Conservation (phyloP, 176 grass and related monocot species). For the Bolboschoenus planiculmis region DNA sequence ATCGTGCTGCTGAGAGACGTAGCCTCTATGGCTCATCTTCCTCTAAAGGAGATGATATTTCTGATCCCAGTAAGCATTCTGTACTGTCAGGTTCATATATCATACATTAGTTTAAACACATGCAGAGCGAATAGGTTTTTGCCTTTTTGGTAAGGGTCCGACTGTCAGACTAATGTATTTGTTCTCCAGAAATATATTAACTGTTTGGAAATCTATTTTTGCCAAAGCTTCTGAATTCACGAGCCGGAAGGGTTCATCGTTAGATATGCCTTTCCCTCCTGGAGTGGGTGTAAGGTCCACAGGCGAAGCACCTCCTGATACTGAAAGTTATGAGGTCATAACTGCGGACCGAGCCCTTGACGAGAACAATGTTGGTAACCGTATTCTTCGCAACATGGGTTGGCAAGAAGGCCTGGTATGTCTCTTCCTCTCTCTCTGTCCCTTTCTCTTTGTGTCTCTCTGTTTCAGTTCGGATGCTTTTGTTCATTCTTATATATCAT, state of each 20-base stretch:
- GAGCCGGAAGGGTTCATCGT: slow-evolving; percentile 66
- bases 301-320: slow-evolving; percentile 49
- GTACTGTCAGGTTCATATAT: slow-evolving; percentile 10
- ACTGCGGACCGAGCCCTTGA: slow-evolving; percentile 74
- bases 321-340: slow-evolving; percentile 89
- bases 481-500: neutral
- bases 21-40: slow-evolving; percentile 75
- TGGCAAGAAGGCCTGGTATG: slow-evolving; percentile 20
- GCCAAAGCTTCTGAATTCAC: slow-evolving; percentile 60
- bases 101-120: neutral
- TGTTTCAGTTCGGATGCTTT: neutral
- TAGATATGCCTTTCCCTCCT: slow-evolving; percentile 96
- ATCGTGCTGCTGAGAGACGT: slow-evolving; percentile 91
- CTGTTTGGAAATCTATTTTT: slow-evolving; percentile 77
- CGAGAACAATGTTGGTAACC: slow-evolving; percentile 92
- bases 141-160: neutral
- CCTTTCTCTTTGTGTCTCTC: neutral
- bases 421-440: neutral
- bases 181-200: slow-evolving; percentile 43
- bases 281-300: slow-evolving; percentile 68
- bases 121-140: neutral
- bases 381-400: slow-evolving; percentile 67
- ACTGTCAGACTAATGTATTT: slow-evolving; percentile 8
- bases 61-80: slow-evolving; percentile 72
- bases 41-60: slow-evolving; percentile 33